These are phyloP conservation scores for Sporothrix phasma DNA, from an alignment of 2,329 filamentous ascomycete species.

Conservation along the genomic window DNA sequence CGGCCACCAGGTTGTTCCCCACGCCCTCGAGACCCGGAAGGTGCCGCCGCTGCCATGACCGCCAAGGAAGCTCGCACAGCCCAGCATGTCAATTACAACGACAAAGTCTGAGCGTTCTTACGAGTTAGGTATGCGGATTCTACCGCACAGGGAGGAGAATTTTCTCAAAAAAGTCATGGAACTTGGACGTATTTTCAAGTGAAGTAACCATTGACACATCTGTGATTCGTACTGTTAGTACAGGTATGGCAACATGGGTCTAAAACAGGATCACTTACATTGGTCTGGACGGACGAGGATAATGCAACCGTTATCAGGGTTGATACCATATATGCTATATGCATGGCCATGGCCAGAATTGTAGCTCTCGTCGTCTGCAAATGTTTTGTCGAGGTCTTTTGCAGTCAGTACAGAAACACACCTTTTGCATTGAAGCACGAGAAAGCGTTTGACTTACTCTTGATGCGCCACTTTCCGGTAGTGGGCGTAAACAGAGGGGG, in stretches of 20 bases:
- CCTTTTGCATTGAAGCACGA: not conserved
- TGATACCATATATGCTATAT: constrained; percentile 46
- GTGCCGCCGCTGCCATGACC: too few relatives aligned
- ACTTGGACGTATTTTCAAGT: not conserved
- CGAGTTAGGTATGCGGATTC: not conserved
- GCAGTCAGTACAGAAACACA: not conserved
- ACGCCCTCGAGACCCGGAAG: too few relatives aligned
- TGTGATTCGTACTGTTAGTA: not conserved
- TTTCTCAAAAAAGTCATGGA: not conserved
- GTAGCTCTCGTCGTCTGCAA: constrained; percentile 45
- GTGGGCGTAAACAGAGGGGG: constrained; percentile 46
- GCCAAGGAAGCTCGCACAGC: too few relatives aligned
- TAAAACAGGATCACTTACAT: not conserved
- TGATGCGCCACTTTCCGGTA: constrained; percentile 39
- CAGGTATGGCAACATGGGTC: not conserved
- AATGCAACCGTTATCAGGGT: constrained; percentile 28
- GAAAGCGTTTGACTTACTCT: constrained; percentile 25
- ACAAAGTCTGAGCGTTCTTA: too few relatives aligned
- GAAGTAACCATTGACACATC: not conserved
- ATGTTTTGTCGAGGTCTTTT: constrained; percentile 38
- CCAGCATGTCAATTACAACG: too few relatives aligned
- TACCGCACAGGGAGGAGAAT: not conserved
- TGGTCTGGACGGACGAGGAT: not conserved
- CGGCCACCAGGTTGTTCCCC: too few relatives aligned
- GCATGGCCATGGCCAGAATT: constrained; percentile 46